Evolutionary conservation across 2,329 filamentous ascomycete species (phyloP), one percentile per base, ranked within the genome.

Genomic region (Paecilomyces fulvus): DNA sequence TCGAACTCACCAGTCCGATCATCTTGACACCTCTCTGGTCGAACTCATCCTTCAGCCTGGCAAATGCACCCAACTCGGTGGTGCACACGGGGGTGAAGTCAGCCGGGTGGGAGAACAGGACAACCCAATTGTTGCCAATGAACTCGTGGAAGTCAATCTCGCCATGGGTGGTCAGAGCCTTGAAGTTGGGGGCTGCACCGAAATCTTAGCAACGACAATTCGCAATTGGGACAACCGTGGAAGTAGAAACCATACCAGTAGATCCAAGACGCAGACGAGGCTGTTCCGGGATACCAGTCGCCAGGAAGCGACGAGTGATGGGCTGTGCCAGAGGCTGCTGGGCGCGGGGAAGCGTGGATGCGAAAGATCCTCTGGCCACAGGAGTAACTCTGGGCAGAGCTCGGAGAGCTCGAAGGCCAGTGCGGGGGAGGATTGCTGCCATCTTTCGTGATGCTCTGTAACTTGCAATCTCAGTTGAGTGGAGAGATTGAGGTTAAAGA

Each of bases 11-110:
- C 64, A 96, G 82, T 51, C 92, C 92, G 67, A 96, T 92, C 77
- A 96, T 85, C 83, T 96, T 95, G 67, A 92, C 89, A 62, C 85
- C 85, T 61, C 91, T 85, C 80, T 89, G 90, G 68, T 84, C 82
- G 76, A 96, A 96, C 75, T 96, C 90, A 67, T 85, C 83, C 79
- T 90, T 86, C 61, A 96, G 81, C 77, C 92, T 94, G 65, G 91
- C 89, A 68, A 96, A 95, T 58, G 91, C 91, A 61, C 91, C 92
- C 60, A 96, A 86, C 79, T 96, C 92, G 55, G 91, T 96, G 61
- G 92, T 96, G 83, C 92, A 96, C 58, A 96, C 91, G 55, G 92
- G 92, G 1, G 92, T 96, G 81, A 89, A 96, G 76, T 96, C 92
- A 67, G 73, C 73, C 68, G 85, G 85, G 76, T 88, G 85, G 49